Conservation (phyloP, 257 asterid genomes). For the Gardenia jasminoides region DNA sequence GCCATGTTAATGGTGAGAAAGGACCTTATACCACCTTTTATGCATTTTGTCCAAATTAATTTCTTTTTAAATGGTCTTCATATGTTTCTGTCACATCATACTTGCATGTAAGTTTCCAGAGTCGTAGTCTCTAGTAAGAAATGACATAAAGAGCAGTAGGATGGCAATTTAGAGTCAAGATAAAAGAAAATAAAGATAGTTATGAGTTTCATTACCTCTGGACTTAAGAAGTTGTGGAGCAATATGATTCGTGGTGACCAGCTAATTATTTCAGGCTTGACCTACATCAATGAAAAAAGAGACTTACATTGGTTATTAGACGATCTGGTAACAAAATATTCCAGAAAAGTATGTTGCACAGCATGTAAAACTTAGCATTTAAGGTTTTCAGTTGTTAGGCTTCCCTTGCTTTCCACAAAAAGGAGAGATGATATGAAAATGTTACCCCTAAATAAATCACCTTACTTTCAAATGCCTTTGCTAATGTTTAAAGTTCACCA, state of each 20-base stretch:
- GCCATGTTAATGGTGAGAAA: too few species aligned
- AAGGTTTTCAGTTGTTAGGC: not conserved
- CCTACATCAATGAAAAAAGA: slow-evolving; percentile 36
- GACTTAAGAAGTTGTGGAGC: slow-evolving; percentile 72
- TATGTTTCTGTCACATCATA: not conserved
- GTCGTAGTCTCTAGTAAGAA: not conserved
- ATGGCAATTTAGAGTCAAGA: not conserved
- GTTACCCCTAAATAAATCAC: not conserved
- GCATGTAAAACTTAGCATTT: not conserved
- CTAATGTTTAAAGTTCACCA: not conserved
- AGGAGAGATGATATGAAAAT: not conserved
- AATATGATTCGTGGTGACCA: slow-evolving; percentile 74
- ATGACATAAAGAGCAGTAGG: too few species aligned
- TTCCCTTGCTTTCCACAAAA: not conserved
- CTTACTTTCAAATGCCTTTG: slow-evolving; percentile 1
- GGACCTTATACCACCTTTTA: not conserved
- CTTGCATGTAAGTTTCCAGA: not conserved
- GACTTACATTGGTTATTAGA: too few species aligned
- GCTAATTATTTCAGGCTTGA: slow-evolving; percentile 76
- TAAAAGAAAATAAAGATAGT: not conserved
- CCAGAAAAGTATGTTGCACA: not conserved
- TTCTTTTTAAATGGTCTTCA: not conserved
- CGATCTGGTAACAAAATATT: not conserved
- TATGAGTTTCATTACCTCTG: slow-evolving; percentile 48
- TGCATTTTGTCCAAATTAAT: not conserved